phyloP scores from a whole-genome alignment of 768 basidiomycete species.

The Trametes maxima region DNA sequence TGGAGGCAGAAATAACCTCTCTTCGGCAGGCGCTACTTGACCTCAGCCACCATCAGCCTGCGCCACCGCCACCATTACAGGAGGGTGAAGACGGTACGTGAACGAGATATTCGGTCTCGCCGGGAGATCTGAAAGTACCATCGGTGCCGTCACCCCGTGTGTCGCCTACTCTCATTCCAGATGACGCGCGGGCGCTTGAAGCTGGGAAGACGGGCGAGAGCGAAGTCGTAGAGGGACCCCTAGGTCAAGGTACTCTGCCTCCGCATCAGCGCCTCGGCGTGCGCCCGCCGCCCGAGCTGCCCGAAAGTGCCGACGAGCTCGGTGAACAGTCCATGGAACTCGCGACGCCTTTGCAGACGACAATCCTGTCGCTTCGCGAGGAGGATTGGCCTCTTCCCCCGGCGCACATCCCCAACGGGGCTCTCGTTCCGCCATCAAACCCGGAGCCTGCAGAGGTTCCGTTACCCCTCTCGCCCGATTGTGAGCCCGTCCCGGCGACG shows the following conservation, averaged over 20 bases:
- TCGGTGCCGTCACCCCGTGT: slow-evolving; percentile 8
- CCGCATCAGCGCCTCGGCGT: background rate
- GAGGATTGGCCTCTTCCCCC: slow-evolving; percentile 9
- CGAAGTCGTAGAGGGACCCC: background rate
- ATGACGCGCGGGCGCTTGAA: background rate
- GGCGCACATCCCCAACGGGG: background rate
- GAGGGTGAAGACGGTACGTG: background rate
- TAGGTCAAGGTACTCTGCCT: background rate
- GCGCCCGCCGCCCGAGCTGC: background rate
- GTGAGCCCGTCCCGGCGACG: background rate
- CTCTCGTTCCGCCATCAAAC: background rate
- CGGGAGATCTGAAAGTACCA: background rate
- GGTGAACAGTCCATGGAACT: slow-evolving; percentile 27
- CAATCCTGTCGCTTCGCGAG: slow-evolving; percentile 22
- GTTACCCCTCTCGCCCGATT: slow-evolving; percentile 10
- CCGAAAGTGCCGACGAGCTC: slow-evolving; percentile 8
- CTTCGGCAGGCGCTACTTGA: slow-evolving; percentile 3
- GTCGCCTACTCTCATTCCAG: background rate
- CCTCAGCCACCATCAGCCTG: background rate
- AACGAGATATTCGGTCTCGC: background rate
- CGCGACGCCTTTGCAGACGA: slow-evolving; percentile 24
- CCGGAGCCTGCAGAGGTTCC: slow-evolving; percentile 13
- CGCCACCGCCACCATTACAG: background rate
- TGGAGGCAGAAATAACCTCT: slow-evolving; percentile 13
- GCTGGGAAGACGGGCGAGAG: background rate